These are phyloP conservation scores for Amesomyces nigricolor DNA, from an alignment of 2,329 filamentous ascomycete species.

Conservation along the genomic window DNA sequence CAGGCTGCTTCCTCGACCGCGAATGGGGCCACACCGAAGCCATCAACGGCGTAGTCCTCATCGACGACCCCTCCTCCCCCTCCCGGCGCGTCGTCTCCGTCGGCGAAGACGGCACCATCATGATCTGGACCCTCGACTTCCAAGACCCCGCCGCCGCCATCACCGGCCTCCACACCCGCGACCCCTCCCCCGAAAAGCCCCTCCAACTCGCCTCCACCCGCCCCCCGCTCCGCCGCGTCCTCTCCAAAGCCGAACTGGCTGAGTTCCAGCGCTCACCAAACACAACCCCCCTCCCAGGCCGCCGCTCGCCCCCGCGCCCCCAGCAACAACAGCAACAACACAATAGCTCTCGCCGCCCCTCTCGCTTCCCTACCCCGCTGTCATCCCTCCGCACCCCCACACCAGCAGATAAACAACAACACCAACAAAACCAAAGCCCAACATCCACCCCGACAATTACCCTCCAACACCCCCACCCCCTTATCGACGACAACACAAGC, in stretches of 20 bases:
- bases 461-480: not conserved
- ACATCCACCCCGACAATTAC: constrained; percentile 28
- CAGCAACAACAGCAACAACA: constrained; percentile 32
- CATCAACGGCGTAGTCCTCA: constrained; percentile 74
- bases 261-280: constrained; percentile 55
- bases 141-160: constrained; percentile 35
- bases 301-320: constrained; percentile 49
- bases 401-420: constrained; percentile 33
- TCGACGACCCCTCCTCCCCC: constrained; percentile 55
- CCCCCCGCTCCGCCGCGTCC: constrained; percentile 74
- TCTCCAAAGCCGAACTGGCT: constrained; percentile 81
- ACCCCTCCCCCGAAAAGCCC: constrained; percentile 51
- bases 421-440: constrained; percentile 35
- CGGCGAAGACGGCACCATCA: constrained; percentile 74
- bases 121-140: constrained; percentile 64
- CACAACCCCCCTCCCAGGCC: constrained; percentile 36
- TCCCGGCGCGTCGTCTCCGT: constrained; percentile 63
- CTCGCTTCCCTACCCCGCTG: constrained; percentile 39
- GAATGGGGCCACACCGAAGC: constrained; percentile 96
- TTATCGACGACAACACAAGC: constrained; percentile 15
- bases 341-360: constrained; percentile 44
- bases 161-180: constrained; percentile 40
- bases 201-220: constrained; percentile 45
- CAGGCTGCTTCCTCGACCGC: constrained; percentile 70
- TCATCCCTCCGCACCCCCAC: constrained; percentile 37